These are phyloP conservation scores for Nakaseomyces bracarensis DNA, from an alignment of 1,139 yeast genomes.

Conservation along the genomic window DNA sequence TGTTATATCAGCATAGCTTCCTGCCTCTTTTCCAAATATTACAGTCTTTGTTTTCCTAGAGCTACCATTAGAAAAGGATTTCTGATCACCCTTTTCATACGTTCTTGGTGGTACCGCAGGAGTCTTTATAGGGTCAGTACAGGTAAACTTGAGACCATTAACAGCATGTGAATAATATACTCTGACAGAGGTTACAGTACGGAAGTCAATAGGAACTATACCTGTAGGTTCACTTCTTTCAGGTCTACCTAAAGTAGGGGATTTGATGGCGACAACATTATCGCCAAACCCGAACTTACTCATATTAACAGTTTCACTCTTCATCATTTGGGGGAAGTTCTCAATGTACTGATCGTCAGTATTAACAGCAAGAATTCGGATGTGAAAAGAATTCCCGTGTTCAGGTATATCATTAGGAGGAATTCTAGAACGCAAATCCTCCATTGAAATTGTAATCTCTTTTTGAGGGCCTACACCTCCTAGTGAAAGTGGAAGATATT, in stretches of 20 bases:
- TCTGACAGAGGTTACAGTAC: constrained; percentile 41
- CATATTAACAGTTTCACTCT: constrained; percentile 20
- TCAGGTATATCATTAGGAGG: constrained; percentile 33
- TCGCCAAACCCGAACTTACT: constrained; percentile 23
- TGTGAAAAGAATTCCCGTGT: constrained; percentile 37
- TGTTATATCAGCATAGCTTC: constrained; percentile 47
- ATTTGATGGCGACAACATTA: constrained; percentile 37
- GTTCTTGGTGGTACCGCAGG: constrained; percentile 45
- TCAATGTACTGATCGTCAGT: constrained; percentile 33
- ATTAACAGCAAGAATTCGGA: constrained; percentile 44
- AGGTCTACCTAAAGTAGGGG: constrained; percentile 38
- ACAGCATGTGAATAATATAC: constrained; percentile 67
- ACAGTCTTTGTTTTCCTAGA: constrained; percentile 23
- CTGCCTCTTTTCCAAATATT: constrained; percentile 57
- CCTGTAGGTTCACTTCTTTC: constrained; percentile 27
- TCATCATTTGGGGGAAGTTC: constrained; percentile 23
- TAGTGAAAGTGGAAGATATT: constrained; percentile 48
- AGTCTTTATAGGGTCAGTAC: constrained; percentile 11
- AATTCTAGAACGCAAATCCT: constrained; percentile 38
- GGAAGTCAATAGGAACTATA: constrained; percentile 22
- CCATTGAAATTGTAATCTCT: constrained; percentile 43
- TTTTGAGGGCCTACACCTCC: constrained; percentile 56
- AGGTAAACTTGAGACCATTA: constrained; percentile 54
- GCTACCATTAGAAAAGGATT: constrained; percentile 25
- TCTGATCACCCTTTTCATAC: constrained; percentile 30